Evolutionary conservation across 345 rosid species (phyloP), one percentile per base, ranked within the genome.

Genomic region (Populus simonii): DNA sequence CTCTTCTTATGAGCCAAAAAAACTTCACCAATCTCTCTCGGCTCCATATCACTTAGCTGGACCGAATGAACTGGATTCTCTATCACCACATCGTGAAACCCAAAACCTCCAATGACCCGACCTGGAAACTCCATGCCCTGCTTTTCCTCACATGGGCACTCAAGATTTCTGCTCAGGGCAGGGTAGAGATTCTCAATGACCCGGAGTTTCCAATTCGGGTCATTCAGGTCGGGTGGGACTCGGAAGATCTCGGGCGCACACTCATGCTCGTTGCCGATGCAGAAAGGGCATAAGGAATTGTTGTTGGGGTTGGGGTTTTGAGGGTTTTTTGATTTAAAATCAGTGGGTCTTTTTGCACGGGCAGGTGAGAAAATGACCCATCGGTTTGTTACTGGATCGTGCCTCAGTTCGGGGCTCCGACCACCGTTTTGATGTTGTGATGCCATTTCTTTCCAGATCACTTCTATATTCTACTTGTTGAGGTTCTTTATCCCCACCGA

Each of bases 181-280:
- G 97, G 95, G 83, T 90, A 93, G 15, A 96, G 89, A 76, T 91
- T 96, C 94, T 93, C 87, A 79, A 93, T 88, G 85, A 96, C 96
- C 71, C 97, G 86, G 74, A 93, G 75, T 86, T 85, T 92, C 96
- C 94, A 93, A 7, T 84, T 68, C 1, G 70, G 61, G 8, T 78
- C 47, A 25, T 76, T 39, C 43, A 39, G 10, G 43, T 39, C 43
- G 10, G 43, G 47, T 12, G 91, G 91, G 57, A 87, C 84, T 79
- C 98, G 94, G 85, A 93, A 93, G 74, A 92, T 93, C 88, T 93
- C 91, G 23, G 93, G 94, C 2, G 43, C 43, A 39, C 43, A 39
- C 70, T 91, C 85, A 83, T 87, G 85, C 88, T 93, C 96, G 83
- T 89, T 88, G 77, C 96, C 94, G 70, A 84, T 83, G 90, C 97